Evolutionary conservation across 164 flowering plant genomes (phyloP).

Genomic region (Macadamia tetraphylla): DNA sequence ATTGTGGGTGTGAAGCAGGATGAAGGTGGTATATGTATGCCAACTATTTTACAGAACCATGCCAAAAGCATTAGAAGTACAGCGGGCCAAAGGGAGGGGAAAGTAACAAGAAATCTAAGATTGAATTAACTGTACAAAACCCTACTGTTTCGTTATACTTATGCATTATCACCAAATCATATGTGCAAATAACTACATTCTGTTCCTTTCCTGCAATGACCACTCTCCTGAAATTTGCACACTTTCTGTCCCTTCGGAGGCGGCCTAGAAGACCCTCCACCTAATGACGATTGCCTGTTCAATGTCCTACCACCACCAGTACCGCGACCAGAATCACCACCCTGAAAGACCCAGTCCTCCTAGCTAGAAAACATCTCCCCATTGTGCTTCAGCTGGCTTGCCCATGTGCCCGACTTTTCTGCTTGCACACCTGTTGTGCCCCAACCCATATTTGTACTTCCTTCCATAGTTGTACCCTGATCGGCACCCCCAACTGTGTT

Average conservation of each 20-base stretch:
- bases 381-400: conserved; percentile 28
- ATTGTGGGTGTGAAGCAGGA: no score
- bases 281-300: conserved; percentile 41
- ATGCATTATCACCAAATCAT: conserved; percentile 10
- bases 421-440: conserved; percentile 11
- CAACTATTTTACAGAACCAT: no score
- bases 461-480: conserved; percentile 20
- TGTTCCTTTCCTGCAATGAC: conserved; percentile 75
- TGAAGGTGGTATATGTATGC: no score
- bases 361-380: conserved; percentile 40
- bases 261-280: conserved; percentile 35
- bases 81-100: no score
- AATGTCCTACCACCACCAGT: conserved; percentile 33
- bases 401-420: conserved; percentile 38
- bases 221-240: conserved; percentile 46
- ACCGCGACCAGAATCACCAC: conserved; percentile 40
- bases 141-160: not conserved
- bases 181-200: conserved; percentile 53
- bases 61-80: no score
- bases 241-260: conserved; percentile 32
- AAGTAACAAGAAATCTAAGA: no score
- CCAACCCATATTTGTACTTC: conserved; percentile 24
- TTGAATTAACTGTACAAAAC: conserved; percentile 13
- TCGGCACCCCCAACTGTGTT: conserved; percentile 22
- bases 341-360: conserved; percentile 36